These are phyloP conservation scores for Fusarium sp. DNA, from an alignment of 2,329 filamentous ascomycete genomes.

Conservation along the genomic window DNA sequence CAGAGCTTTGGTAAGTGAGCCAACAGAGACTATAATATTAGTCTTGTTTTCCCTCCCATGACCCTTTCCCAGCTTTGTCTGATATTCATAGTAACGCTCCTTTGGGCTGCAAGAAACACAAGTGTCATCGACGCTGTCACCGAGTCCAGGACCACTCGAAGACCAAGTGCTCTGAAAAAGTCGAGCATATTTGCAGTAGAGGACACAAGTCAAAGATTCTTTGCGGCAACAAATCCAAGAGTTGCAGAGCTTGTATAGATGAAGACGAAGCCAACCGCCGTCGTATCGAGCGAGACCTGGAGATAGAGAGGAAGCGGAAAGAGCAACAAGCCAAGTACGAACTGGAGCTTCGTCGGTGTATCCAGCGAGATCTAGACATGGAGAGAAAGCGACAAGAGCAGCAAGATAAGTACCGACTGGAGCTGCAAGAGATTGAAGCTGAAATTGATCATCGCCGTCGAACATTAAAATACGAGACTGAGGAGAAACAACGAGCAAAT, in stretches of 20 bases:
- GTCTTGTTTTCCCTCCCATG: no score
- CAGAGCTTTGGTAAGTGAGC: slow-evolving; percentile 67
- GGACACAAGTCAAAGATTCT: slow-evolving; percentile 62
- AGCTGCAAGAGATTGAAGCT: slow-evolving; percentile 66
- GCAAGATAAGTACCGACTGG: slow-evolving; percentile 59
- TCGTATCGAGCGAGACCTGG: slow-evolving; percentile 60
- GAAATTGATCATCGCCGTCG: slow-evolving; percentile 65
- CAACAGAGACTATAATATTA: no score
- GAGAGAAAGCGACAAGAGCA: slow-evolving; percentile 62
- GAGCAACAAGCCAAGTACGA: slow-evolving; percentile 58
- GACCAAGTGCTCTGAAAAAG: slow-evolving; percentile 49
- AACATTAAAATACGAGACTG: slow-evolving; percentile 56
- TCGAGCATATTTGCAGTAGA: slow-evolving; percentile 64
- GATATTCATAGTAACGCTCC: slow-evolving; percentile 57
- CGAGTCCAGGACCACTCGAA: slow-evolving; percentile 69
- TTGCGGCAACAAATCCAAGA: slow-evolving; percentile 59
- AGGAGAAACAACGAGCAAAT: slow-evolving; percentile 60
- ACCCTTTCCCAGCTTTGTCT: background rate
- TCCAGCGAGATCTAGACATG: slow-evolving; percentile 62
- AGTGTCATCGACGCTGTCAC: slow-evolving; percentile 73
- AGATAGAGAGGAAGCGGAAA: slow-evolving; percentile 64
- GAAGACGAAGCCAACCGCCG: slow-evolving; percentile 63
- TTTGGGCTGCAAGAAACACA: slow-evolving; percentile 70
- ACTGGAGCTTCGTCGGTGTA: slow-evolving; percentile 58
- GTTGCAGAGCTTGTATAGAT: slow-evolving; percentile 65